phyloP scores from a whole-genome alignment of 192 early-diverging fungal genomes.

The Funneliformis geosporum region DNA sequence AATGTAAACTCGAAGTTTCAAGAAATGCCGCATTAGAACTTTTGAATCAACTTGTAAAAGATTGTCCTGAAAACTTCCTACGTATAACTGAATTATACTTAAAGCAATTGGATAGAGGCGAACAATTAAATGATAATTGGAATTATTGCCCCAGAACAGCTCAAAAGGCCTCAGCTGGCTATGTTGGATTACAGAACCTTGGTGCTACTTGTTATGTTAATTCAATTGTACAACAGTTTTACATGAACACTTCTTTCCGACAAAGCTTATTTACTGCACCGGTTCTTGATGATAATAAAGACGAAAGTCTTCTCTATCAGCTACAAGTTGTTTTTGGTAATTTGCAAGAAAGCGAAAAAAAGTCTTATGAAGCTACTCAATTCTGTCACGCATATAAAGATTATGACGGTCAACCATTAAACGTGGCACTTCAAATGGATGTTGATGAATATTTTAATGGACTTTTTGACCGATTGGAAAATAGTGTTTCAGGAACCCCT shows the following conservation, averaged over 20 bases:
- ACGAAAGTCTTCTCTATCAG: constrained; percentile 52
- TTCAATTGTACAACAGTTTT: constrained; percentile 63
- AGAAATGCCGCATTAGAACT: constrained; percentile 44
- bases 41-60: constrained; percentile 37
- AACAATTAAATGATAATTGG: constrained; percentile 46
- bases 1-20: constrained; percentile 45
- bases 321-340: constrained; percentile 54
- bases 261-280: constrained; percentile 49
- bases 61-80: constrained; percentile 34
- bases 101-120: constrained; percentile 43
- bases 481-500: constrained; percentile 45
- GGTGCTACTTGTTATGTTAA: constrained; percentile 70
- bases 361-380: constrained; percentile 48
- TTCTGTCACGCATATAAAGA: constrained; percentile 57
- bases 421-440: constrained; percentile 60
- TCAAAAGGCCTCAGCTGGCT: constrained; percentile 44
- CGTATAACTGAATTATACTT: constrained; percentile 41
- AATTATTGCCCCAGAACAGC: constrained; percentile 47
- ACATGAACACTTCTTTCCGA: constrained; percentile 54
- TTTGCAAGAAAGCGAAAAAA: constrained; percentile 50
- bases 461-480: constrained; percentile 58
- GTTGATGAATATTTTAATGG: constrained; percentile 64
- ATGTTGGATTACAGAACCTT: constrained; percentile 60
- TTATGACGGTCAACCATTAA: constrained; percentile 54
- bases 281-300: constrained; percentile 37